Evolutionary conservation across 2,329 filamentous ascomycete species (phyloP).

Genomic region (Fonsecaea nubica): DNA sequence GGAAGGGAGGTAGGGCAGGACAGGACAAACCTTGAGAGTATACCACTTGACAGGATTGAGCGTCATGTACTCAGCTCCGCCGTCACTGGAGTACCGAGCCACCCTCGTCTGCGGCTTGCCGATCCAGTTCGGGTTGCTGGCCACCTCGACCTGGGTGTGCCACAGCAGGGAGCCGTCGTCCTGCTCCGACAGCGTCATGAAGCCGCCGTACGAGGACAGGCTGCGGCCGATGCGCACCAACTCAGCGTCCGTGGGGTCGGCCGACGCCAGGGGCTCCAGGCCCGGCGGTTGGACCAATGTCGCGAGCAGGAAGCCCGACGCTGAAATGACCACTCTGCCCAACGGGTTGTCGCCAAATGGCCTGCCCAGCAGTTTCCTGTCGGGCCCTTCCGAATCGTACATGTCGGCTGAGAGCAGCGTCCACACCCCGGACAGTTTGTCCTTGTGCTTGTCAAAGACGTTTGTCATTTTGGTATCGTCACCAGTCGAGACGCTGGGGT

Average conservation of each 20-base stretch:
- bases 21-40: constrained; percentile 26
- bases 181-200: constrained; percentile 24
- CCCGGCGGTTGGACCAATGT: constrained; percentile 23
- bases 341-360: constrained; percentile 31
- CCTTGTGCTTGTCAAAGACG: constrained; percentile 21
- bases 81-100: constrained; percentile 13
- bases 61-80: constrained; percentile 25
- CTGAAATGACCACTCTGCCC: constrained; percentile 29
- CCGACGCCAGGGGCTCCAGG: constrained; percentile 13
- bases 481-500: neutral
- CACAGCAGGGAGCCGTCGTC: constrained; percentile 26
- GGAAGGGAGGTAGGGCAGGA: too few species aligned
- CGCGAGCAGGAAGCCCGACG: constrained; percentile 29
- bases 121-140: constrained; percentile 30
- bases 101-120: constrained; percentile 29
- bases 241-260: constrained; percentile 28
- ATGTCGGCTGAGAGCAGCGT: constrained; percentile 21
- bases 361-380: constrained; percentile 20
- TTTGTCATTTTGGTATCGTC: constrained; percentile 10
- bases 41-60: constrained; percentile 28
- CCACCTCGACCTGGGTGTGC: constrained; percentile 33
- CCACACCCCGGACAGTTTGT: constrained; percentile 18
- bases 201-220: constrained; percentile 27
- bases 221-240: constrained; percentile 22
- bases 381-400: constrained; percentile 5